Evolutionary conservation across 306 rosid species (phyloP), one percentile per base, ranked within the genome.

Genomic region (Mimosa bimucronata): DNA sequence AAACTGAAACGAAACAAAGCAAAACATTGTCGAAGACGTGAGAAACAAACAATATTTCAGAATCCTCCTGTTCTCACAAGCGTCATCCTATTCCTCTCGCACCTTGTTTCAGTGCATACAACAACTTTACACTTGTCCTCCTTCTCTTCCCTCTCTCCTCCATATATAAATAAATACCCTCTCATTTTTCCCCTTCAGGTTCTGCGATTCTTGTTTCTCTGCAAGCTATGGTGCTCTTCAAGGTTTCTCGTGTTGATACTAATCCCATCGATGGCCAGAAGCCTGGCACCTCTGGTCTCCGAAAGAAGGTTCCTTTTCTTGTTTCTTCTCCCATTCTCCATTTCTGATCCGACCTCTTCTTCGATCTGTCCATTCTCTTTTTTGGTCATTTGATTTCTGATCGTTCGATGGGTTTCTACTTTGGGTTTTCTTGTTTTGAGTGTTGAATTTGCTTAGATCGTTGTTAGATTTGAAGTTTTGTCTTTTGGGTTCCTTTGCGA

Each of bases 281-380:
- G 94, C 99, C 99, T 62, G 99, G 99, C 52, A 96, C 99, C 79
- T 96, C 99, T 65, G 99, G 99, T 75, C 99, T 96, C 81, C 99
- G 99, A 80, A 96, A 96, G 97, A 96, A 96, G 98, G 99, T 91
- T 77, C 0, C 60, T 19, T 41, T 68, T 34, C 2, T n/a, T n/a
- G 5, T 34, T 1, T 34, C 38, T 34, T 34, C 38, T 34, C 38
- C n/a, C n/a, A n/a, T n/a, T n/a, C n/a, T n/a, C n/a, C n/a, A n/a
- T 41, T 34, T 29, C 42, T 55, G 61, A 26, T 82, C 80, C 25
- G 0, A n/a, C n/a, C 21, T 58, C 64, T 53, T 58, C 73, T 45
- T 11, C 4, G 0, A 25, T 31, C 23, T 74, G 70, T 74, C 79
- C 45, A 2, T 6, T 5, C 40, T n/a, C 1, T 19, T 6, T 16